A percentile compares a stretch with the other conserved stretches of the same genome.
phyloP scores from a whole-genome alignment of 176 grass and related monocot species.

The Rhynchospora breviuscula region DNA sequence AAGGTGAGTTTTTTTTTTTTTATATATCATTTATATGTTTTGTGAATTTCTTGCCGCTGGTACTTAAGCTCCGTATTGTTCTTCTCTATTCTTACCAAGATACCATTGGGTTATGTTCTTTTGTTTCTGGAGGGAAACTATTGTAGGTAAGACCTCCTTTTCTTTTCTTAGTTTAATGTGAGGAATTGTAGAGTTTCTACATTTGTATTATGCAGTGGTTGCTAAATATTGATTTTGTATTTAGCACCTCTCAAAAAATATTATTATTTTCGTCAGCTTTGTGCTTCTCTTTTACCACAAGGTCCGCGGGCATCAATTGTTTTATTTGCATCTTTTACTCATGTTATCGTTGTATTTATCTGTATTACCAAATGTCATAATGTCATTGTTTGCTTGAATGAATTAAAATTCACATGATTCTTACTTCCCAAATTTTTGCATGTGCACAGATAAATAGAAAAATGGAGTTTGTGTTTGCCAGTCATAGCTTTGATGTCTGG shows the following conservation, averaged over 20 bases:
- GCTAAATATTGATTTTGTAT: background rate
- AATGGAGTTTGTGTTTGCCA: constrained; percentile 94
- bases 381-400: background rate
- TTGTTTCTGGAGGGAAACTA: constrained; percentile 83
- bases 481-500: constrained; percentile 86
- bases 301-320: background rate
- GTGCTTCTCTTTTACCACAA: background rate
- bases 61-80: constrained; percentile 16
- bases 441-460: constrained; percentile 76
- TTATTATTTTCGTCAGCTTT: background rate
- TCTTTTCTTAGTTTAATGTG: background rate
- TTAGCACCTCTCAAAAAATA: background rate
- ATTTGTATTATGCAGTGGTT: background rate
- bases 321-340: background rate
- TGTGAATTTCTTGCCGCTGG: constrained; percentile 17
- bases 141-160: constrained; percentile 52
- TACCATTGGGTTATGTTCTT: constrained; percentile 79
- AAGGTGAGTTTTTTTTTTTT: constrained; percentile 41
- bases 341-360: background rate
- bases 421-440: background rate
- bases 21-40: constrained; percentile 6
- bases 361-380: background rate
- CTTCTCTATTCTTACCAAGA: constrained; percentile 44
- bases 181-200: constrained; percentile 2
- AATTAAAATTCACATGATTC: background rate